Percentiles rank a stretch among this genome's conserved stretches.
phyloP scores from a whole-genome alignment of 1,139 yeast species.

The Yamadazyma buinensis region DNA sequence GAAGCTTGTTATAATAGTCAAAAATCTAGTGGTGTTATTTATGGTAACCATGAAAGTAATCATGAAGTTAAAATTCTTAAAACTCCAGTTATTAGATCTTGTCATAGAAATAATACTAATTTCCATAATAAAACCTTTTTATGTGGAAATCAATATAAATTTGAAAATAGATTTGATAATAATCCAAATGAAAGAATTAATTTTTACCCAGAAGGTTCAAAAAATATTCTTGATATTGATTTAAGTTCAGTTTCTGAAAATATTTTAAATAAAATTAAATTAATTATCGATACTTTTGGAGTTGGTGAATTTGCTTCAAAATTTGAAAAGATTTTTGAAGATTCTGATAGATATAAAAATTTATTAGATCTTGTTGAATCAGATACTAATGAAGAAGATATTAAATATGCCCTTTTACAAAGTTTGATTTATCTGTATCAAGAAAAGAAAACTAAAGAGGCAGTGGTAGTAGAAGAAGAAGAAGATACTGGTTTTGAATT shows the following conservation, averaged over 20 bases:
- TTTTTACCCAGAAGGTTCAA: neutral
- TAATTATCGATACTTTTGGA: conserved; percentile 14
- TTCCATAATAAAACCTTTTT: conserved; percentile 9
- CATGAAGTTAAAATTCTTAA: conserved; percentile 26
- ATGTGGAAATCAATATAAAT: neutral
- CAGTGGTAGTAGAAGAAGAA: too few relatives aligned
- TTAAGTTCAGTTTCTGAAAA: conserved; percentile 20
- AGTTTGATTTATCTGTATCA: conserved; percentile 12
- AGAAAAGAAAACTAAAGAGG: conserved; percentile 3
- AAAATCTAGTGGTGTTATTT: conserved; percentile 4
- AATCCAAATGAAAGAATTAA: neutral
- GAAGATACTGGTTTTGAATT: neutral
- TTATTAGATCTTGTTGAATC: conserved; percentile 14
- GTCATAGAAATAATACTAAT: neutral
- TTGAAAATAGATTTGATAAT: neutral
- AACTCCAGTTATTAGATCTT: neutral
- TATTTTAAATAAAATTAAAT: conserved; percentile 18
- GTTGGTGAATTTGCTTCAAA: conserved; percentile 18
- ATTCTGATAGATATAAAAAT: conserved; percentile 25
- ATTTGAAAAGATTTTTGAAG: conserved; percentile 19
- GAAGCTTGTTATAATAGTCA: conserved; percentile 39
- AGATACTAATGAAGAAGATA: conserved; percentile 19
- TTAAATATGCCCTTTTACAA: conserved; percentile 20
- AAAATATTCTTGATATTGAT: conserved; percentile 25
- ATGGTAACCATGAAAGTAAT: conserved; percentile 17